These are phyloP conservation scores for Alternaria atra DNA, from an alignment of 2,329 filamentous ascomycete genomes.

Conservation along the genomic window DNA sequence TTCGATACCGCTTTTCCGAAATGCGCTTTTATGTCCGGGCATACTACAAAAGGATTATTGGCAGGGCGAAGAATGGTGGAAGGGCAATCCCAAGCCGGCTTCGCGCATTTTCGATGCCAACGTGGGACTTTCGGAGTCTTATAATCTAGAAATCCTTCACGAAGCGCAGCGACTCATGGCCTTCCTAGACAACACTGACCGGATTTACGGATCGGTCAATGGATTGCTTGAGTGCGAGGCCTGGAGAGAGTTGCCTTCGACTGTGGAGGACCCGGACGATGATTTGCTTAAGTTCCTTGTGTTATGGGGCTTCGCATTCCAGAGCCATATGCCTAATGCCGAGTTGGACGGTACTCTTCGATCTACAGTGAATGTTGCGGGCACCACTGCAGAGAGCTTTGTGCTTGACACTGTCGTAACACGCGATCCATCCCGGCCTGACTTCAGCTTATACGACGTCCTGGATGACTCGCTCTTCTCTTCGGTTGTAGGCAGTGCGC, in stretches of 20 bases:
- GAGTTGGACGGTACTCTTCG: constrained; percentile 55
- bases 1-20: constrained; percentile 66
- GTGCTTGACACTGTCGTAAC: constrained; percentile 40
- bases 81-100: constrained; percentile 61
- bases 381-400: constrained; percentile 33
- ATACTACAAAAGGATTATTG: constrained; percentile 62
- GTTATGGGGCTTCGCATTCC: constrained; percentile 59
- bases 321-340: constrained; percentile 53
- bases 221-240: constrained; percentile 58
- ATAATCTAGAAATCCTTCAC: constrained; percentile 57
- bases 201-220: constrained; percentile 67
- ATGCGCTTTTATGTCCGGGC: constrained; percentile 63
- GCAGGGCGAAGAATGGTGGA: constrained; percentile 69
- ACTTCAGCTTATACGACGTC: constrained; percentile 62
- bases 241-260: constrained; percentile 33
- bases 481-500: constrained; percentile 30
- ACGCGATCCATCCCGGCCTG: constrained; percentile 26
- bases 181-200: constrained; percentile 65
- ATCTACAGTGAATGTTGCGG: constrained; percentile 52
- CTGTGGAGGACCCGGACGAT: constrained; percentile 43
- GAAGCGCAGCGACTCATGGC: constrained; percentile 70
- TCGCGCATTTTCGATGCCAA: constrained; percentile 61
- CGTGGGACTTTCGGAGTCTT: constrained; percentile 38
- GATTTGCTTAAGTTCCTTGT: constrained; percentile 58
- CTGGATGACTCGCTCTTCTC: constrained; percentile 61